A percentile compares a stretch with the other conserved stretches of the same genome.
These are phyloP conservation scores for Oropetium thomaeum DNA, from an alignment of 176 grass and related monocot genomes.

Conservation along the genomic window DNA sequence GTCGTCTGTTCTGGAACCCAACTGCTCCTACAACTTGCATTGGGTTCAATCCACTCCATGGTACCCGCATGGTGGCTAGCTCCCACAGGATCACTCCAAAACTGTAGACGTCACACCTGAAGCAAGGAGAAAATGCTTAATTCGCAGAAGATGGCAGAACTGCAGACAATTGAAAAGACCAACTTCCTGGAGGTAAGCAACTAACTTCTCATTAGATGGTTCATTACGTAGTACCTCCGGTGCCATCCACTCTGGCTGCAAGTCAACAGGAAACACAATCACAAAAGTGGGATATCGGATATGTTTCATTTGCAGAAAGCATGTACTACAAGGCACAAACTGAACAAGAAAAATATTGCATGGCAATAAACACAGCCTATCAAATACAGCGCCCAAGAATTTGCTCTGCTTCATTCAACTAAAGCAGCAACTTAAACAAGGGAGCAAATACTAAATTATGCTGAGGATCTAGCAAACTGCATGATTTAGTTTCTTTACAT, in stretches of 20 bases:
- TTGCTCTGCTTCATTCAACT: conserved; percentile 1
- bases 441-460: not conserved
- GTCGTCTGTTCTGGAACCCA: conserved; percentile 92
- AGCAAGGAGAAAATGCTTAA: conserved; percentile 16
- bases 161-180: not conserved
- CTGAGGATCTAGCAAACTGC: not conserved
- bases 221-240: conserved; percentile 95
- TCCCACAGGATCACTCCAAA: conserved; percentile 99
- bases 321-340: too few relatives aligned
- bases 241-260: conserved; percentile 99
- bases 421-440: conserved; percentile 1
- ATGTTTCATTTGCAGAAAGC: not conserved
- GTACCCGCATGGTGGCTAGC: conserved; percentile 79
- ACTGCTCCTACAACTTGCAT: conserved; percentile 99
- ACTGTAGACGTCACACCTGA: conserved; percentile 95
- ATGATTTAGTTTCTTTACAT: not conserved
- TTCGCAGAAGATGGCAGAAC: not conserved
- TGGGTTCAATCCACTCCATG: conserved; percentile 93
- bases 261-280: conserved; percentile 27
- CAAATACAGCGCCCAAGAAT: not conserved
- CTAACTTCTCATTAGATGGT: conserved; percentile 94
- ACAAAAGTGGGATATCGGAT: not conserved
- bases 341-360: conserved; percentile 24
- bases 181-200: conserved; percentile 13
- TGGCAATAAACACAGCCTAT: conserved; percentile 2